Conservation (phyloP, 2,329 filamentous ascomycete genomes). For the Aspergillus calidoustus region DNA sequence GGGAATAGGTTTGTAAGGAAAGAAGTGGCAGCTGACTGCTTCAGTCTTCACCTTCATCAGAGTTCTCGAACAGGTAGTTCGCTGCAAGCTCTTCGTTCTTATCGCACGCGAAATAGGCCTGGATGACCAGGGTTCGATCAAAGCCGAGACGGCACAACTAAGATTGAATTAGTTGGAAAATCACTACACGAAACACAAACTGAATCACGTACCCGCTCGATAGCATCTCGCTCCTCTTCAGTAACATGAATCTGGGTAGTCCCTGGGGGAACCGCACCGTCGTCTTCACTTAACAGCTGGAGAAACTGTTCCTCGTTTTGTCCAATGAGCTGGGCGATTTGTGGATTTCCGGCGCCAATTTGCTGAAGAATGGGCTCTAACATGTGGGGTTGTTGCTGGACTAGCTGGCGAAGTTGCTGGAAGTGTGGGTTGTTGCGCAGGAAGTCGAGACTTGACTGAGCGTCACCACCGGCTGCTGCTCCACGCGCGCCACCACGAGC, state of each 20-base stretch:
- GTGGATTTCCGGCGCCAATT: constrained; percentile 91
- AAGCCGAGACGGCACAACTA: constrained; percentile 93
- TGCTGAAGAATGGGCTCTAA: constrained; percentile 97
- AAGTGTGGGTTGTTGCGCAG: constrained; percentile 95
- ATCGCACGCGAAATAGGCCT: constrained; percentile 98
- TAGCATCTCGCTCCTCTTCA: constrained; percentile 94
- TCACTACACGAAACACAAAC: background rate
- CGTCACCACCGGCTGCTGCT: constrained; percentile 54
- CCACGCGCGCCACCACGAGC: constrained; percentile 44
- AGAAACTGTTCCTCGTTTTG: constrained; percentile 93
- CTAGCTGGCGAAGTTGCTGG: constrained; percentile 94
- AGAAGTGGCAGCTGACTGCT: constrained; percentile 15
- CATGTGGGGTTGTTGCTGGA: constrained; percentile 98
- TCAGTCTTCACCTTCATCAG: constrained; percentile 71
- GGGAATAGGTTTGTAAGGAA: constrained; percentile 17
- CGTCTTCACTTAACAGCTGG: constrained; percentile 84
- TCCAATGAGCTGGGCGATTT: constrained; percentile 89
- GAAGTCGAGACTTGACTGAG: constrained; percentile 84
- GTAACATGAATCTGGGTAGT: constrained; percentile 90
- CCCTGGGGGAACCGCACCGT: constrained; percentile 82
- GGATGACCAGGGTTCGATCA: constrained; percentile 88
- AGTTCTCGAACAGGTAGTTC: constrained; percentile 97
- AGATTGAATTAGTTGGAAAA: constrained; percentile 24
- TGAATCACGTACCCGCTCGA: constrained; percentile 75
- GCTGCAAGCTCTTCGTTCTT: constrained; percentile 99